Evolutionary conservation across 2,329 filamentous ascomycete species (phyloP), one percentile per base, ranked within the genome.

Genomic region (Clonostachys rhizophaga): DNA sequence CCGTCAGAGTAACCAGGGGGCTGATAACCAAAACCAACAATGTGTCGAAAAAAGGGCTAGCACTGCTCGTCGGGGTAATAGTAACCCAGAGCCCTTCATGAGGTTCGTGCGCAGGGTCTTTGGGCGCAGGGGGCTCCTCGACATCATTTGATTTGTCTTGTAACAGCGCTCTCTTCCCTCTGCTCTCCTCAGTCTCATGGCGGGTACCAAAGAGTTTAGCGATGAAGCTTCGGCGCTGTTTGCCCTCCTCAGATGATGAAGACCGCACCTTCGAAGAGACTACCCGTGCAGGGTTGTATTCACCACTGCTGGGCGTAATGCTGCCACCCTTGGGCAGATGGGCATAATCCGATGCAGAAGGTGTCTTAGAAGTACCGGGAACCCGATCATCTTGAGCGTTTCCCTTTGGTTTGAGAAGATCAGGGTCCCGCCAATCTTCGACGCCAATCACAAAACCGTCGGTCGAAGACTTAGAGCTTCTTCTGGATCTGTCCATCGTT

Each of bases 21-120:
- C 91, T 96, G 46, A 97, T 84, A 34, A 99, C 91, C n/a, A 99
- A 75, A 9, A 99, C 91, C n/a, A 97, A 75, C 4, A 99, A 78
- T 0, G 92, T 97, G 62, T 99, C 94, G 56, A 97, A 91, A 70
- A 99, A 96, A 0, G 94, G 91, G 56, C 87, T 95, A 6, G 87
- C 87, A 52, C 90, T 92, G 65, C 83, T 92, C 1, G 91, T 91
- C 2, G 91, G 94, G 1, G 90, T 94, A 47, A 99, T 82, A 8
- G 94, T 96, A n/a, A 99, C 90, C 91, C 91, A 97, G 5, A 99
- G 79, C 3, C 91, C 92, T 56, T 94, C 84, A 36, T 75, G 68
- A 14, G 52, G 65, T 30, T 69, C 59, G 61, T 35, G 35, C 4
- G 56, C 52, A 9, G 52, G 39, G 10, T 63, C 55, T 40, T 57